Evolutionary conservation across 1,139 yeast genomes (phyloP), one percentile per base, ranked within the genome.

Genomic region (Taiozyma onychis): DNA sequence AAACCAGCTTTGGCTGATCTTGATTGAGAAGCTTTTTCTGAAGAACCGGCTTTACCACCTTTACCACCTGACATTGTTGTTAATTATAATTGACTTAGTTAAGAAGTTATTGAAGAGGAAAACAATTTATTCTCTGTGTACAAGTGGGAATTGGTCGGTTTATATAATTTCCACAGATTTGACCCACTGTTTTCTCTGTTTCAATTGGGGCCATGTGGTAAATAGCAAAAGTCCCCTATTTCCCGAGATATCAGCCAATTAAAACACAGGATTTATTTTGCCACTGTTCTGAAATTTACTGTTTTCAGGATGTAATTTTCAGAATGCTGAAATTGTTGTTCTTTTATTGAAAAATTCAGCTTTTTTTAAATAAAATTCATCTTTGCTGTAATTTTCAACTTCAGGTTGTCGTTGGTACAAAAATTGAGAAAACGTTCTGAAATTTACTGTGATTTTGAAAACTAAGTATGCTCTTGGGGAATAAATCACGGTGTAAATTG

Each of bases 1-100:
- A 91, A 84, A 74, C 97, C 98, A 71, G 98, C 98, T 80, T 89
- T 91, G 58, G 97, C 85, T 65, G 98, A 91, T 83, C 98, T 90
- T 52, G 97, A 87, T 76, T 95, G 93, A 67, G 97, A 86, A 66
- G 95, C 90, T 78, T 91, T 91, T 72, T 90, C 91, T 63, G 88
- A 71, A 63, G 95, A 77, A 67, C 96, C 95, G 71, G 97, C 96
- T 78, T 90, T 90, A 68, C 91, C 91, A 75, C 97, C 97, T 85
- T 91, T 91, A 75, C 97, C 97, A 74, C 97, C 97, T 72, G 97
- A 88, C 97, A 89, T 90, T 81, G 89, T 90, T 81, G 51, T 77
- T 89, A 2, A 39, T 39, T 22, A 6, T 32, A 14, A 39, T 39
- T 22, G n/a, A 39, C 6, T 22, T 21, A 8, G n/a, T 16, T 39